Percentiles rank a stretch among this genome's conserved stretches.
These are phyloP conservation scores for Colletotrichum zoysiae DNA, from an alignment of 2,329 filamentous ascomycete genomes.

Conservation along the genomic window DNA sequence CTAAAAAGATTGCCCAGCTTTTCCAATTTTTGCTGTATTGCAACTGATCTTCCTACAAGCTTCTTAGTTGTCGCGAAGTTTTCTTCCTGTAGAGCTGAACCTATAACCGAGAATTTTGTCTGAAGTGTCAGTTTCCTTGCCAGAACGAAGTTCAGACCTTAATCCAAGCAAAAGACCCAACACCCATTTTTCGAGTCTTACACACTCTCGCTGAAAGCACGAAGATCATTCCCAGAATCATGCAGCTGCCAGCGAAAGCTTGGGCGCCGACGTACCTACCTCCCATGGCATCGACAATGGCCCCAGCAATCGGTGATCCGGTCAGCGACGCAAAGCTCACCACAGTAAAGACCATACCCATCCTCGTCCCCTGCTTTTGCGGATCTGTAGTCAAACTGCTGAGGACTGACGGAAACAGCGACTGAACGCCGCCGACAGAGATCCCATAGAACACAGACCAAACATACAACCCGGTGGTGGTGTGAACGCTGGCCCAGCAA, in stretches of 20 bases:
- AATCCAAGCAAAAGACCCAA: constrained; percentile 12
- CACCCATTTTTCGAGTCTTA: constrained; percentile 35
- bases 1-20: too few relatives aligned
- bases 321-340: constrained; percentile 57
- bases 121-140: too few relatives aligned
- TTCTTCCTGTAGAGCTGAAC: too few relatives aligned
- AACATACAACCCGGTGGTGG: constrained; percentile 45
- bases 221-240: constrained; percentile 40
- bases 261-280: constrained; percentile 45
- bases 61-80: too few relatives aligned
- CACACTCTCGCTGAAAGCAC: constrained; percentile 38
- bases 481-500: constrained; percentile 48
- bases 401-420: constrained; percentile 52
- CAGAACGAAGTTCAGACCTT: constrained; percentile 5
- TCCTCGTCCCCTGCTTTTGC: constrained; percentile 56
- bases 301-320: constrained; percentile 54
- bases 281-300: constrained; percentile 47
- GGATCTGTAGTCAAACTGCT: constrained; percentile 57
- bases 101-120: too few relatives aligned
- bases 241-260: constrained; percentile 42
- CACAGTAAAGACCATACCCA: constrained; percentile 59
- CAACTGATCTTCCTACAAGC: too few relatives aligned
- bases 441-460: constrained; percentile 49
- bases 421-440: constrained; percentile 47
- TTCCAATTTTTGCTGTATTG: too few relatives aligned